Base-by-base conservation (phyloP, 148 eudicot species). In the Chenopodium album region DNA sequence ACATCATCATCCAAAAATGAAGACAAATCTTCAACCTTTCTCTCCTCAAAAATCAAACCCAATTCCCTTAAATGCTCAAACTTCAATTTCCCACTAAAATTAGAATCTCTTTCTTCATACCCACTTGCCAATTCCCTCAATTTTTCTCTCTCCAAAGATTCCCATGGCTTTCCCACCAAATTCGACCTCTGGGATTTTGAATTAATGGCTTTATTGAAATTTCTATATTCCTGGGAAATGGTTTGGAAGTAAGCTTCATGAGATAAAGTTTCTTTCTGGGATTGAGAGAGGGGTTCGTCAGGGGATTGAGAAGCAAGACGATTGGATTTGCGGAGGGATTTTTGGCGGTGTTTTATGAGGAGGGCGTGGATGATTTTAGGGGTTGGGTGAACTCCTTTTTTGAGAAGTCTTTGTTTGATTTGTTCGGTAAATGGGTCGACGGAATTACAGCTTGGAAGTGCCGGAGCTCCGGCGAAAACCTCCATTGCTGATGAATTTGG, bases 281-380 rank as follows among this genome's bases (percentile, higher is more conserved):
- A 75, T 19, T 84, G 85, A 28, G 89, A 71, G 76, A 84, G 84
- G 50, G 75, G 82, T 56, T 83, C 71, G 0, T 77, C 0, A 0
- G 85, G 79, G 47, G 92, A 71, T 63, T 84, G 78, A 44, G 84
- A 81, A 65, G 84, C 65, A 12, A 83, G 81, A 79, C 87, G 88
- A 41, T 91, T 90, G 87, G 88, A 87, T 83, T 88, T 91, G 44
- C 94, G 90, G 37, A 88, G 77, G 34, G 87, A 48, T 88, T 96
- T 96, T 71, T 90, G 99, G 81, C 82, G 87, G 50, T 96, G 87
- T 82, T 96, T 96, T 76, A 90, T 96, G 79, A 91, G 92, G 79
- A 96, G 90, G 7, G 85, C 89, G 88, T 94, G 98, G 86, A 92
- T 85, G 82, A 92, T 89, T 94, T 89, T 96, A 65, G 98, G 99